Percentiles rank a stretch among this genome's conserved stretches.
These are phyloP conservation scores for Peltaster fructicola DNA, from an alignment of 2,329 filamentous ascomycete genomes.

Conservation along the genomic window DNA sequence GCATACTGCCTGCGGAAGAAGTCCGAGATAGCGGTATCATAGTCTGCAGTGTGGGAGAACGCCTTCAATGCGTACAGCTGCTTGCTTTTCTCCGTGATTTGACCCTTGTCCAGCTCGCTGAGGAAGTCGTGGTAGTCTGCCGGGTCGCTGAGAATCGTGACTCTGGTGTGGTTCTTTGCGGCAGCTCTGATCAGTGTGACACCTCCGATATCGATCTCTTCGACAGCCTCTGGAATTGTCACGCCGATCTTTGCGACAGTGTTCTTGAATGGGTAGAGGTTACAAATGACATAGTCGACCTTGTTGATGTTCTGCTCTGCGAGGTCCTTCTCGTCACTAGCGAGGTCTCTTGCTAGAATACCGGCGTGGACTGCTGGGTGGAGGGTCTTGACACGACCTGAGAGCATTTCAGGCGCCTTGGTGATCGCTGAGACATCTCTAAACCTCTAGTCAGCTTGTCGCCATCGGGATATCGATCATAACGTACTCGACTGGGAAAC, in stretches of 20 bases:
- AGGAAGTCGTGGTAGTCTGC: conserved; percentile 88
- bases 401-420: conserved; percentile 85
- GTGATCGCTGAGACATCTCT: conserved; percentile 97
- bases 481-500: conserved; percentile 79
- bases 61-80: conserved; percentile 90
- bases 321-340: conserved; percentile 91
- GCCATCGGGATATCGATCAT: conserved; percentile 6
- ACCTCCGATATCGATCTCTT: conserved; percentile 97
- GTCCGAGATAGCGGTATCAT: conserved; percentile 82
- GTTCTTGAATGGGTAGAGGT: conserved; percentile 98
- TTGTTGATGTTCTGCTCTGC: conserved; percentile 89
- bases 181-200: conserved; percentile 92
- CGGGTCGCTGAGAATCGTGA: conserved; percentile 91
- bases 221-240: conserved; percentile 87
- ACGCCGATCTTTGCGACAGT: conserved; percentile 95
- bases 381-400: conserved; percentile 82
- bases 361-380: conserved; percentile 63
- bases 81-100: conserved; percentile 69
- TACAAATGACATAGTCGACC: conserved; percentile 90
- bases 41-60: conserved; percentile 95
- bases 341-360: conserved; percentile 85
- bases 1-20: conserved; percentile 98
- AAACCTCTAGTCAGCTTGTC: conserved; percentile 2
- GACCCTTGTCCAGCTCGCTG: conserved; percentile 69
- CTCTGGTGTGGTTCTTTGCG: conserved; percentile 91